Conservation (phyloP, 2,329 filamentous ascomycete species). For the Dendrostoma leiphaemia region DNA sequence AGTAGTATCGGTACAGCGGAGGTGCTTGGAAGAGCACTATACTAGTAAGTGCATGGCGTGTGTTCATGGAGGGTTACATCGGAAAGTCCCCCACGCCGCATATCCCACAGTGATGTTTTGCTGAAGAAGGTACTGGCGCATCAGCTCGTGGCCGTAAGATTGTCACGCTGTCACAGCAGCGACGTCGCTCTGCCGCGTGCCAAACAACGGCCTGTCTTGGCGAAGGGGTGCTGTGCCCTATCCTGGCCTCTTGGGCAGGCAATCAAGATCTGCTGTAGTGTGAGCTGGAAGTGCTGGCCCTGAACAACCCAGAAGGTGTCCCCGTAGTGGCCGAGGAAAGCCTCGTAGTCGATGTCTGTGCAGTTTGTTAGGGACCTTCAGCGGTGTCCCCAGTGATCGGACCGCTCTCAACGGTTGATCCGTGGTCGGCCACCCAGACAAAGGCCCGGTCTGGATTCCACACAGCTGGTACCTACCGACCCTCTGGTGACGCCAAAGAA, state of each 20-base stretch:
- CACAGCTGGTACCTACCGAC: neutral
- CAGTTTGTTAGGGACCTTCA: neutral
- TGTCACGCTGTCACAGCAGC: too few species aligned
- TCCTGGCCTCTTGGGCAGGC: too few species aligned
- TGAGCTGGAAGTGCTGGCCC: too few species aligned
- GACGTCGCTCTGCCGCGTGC: neutral
- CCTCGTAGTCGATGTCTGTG: neutral
- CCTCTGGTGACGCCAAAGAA: neutral
- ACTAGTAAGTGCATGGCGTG: neutral
- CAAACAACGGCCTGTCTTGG: neutral
- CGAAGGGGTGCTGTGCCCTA: neutral
- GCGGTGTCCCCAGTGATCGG: neutral
- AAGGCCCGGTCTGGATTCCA: too few species aligned
- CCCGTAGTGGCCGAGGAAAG: too few species aligned
- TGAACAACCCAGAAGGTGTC: too few species aligned
- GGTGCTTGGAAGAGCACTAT: neutral
- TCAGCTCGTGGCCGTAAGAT: too few species aligned
- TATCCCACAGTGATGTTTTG: conserved; percentile 4
- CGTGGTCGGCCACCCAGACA: conserved; percentile 7
- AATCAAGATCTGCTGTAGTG: too few species aligned
- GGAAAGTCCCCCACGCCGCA: conserved; percentile 9
- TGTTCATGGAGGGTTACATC: neutral
- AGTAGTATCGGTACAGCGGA: conserved; percentile 1
- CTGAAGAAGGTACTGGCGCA: conserved; percentile 9
- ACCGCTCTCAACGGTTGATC: conserved; percentile 1